Conservation (phyloP, 768 basidiomycete species). For the Mycena filopes region DNA sequence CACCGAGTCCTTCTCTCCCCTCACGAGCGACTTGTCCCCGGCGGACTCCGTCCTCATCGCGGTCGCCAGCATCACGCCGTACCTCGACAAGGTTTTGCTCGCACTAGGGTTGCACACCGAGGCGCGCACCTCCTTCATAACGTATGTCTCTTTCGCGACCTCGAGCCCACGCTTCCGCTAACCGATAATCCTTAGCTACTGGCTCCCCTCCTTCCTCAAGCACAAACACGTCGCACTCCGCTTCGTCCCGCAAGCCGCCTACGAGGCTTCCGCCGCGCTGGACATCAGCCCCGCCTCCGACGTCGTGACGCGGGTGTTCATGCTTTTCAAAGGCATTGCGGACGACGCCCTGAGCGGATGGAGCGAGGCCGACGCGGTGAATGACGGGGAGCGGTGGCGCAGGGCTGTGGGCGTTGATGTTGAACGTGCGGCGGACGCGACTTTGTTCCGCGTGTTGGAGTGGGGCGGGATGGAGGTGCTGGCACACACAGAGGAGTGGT, state of each 20-base stretch:
- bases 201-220: conserved; percentile 55
- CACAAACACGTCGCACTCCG: conserved; percentile 54
- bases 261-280: conserved; percentile 52
- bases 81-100: conserved; percentile 47
- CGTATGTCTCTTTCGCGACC: conserved; percentile 41
- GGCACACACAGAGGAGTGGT: no score
- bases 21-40: conserved; percentile 33
- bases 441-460: conserved; percentile 53
- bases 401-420: conserved; percentile 48
- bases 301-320: conserved; percentile 56
- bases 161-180: no score
- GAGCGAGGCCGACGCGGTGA: conserved; percentile 39
- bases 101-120: conserved; percentile 52
- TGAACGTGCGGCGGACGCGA: conserved; percentile 37
- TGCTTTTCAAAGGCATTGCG: conserved; percentile 55
- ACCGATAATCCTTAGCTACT: conserved; percentile 48
- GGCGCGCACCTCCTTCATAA: conserved; percentile 59
- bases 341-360: conserved; percentile 38
- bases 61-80: conserved; percentile 41
- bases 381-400: conserved; percentile 43
- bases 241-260: conserved; percentile 56
- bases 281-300: conserved; percentile 52
- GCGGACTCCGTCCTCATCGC: conserved; percentile 45
- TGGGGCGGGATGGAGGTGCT: conserved; percentile 60
- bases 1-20: conserved; percentile 14